Conservation (phyloP, 805 yeast genomes). For the Saccharomycopsis fibuligera region DNA sequence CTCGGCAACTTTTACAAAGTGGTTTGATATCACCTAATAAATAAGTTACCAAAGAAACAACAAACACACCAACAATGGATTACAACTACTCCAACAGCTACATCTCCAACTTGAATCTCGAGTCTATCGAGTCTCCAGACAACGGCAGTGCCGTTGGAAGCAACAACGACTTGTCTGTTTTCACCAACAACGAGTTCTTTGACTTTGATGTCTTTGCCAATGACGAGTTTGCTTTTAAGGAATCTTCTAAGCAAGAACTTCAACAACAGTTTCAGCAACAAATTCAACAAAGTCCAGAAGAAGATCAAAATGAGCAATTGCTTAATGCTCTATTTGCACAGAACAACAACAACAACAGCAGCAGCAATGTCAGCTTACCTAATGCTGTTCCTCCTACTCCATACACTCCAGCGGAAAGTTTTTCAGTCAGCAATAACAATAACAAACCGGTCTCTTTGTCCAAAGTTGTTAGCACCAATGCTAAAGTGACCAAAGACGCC, state of each 20-base stretch:
- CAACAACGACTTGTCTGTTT: conserved; percentile 10
- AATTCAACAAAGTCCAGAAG: neutral
- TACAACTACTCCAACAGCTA: conserved; percentile 16
- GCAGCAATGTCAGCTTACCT: neutral
- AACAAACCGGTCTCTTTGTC: neutral
- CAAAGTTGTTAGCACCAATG: neutral
- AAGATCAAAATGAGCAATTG: neutral
- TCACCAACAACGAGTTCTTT: conserved; percentile 13
- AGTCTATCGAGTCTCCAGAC: conserved; percentile 8
- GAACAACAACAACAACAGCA: neutral
- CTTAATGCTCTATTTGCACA: neutral
- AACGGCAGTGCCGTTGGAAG: too few species aligned
- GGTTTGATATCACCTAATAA: too few species aligned
- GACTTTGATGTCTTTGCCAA: conserved; percentile 14
- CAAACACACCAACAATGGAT: too few species aligned
- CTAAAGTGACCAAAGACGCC: neutral
- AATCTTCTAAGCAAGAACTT: conserved; percentile 1
- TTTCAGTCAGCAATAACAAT: too few species aligned
- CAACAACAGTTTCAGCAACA: neutral
- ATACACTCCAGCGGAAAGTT: neutral
- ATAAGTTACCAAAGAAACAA: too few species aligned
- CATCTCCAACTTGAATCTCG: conserved; percentile 11
- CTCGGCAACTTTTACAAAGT: too few species aligned
- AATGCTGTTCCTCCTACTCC: too few species aligned
- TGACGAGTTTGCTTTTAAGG: conserved; percentile 11